Evolutionary conservation across 2,329 filamentous ascomycete species (phyloP).

Genomic region (Exophiala sideris): DNA sequence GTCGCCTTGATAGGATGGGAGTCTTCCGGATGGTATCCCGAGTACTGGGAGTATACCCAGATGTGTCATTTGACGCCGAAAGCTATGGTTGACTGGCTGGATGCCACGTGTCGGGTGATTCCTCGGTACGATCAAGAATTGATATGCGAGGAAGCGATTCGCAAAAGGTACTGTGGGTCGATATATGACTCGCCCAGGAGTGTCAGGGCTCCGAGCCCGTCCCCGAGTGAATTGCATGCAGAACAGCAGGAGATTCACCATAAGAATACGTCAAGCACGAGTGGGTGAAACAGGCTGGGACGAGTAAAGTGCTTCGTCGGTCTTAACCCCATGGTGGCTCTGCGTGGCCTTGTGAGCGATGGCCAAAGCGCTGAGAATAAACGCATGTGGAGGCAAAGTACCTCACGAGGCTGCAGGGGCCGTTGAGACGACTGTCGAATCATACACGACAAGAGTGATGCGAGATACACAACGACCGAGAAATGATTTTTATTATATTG

Average conservation of each 20-base stretch:
- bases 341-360: background rate
- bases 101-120: constrained; percentile 24
- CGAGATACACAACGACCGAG: too few species aligned
- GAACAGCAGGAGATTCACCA: constrained; percentile 26
- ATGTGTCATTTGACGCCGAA: constrained; percentile 26
- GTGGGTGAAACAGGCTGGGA: constrained; percentile 14
- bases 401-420: too few species aligned
- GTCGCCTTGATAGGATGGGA: constrained; percentile 33
- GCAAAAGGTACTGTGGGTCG: constrained; percentile 21
- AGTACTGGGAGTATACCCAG: constrained; percentile 34
- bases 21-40: constrained; percentile 30
- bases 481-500: too few species aligned
- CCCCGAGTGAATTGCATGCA: constrained; percentile 14
- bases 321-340: too few species aligned
- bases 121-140: constrained; percentile 27
- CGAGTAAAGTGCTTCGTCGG: too few species aligned
- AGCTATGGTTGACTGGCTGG: constrained; percentile 25
- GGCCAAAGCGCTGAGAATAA: too few species aligned
- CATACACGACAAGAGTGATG: too few species aligned
- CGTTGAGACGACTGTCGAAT: too few species aligned
- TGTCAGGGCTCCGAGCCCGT: constrained; percentile 24
- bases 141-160: constrained; percentile 23
- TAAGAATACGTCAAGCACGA: constrained; percentile 27
- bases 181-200: constrained; percentile 26
- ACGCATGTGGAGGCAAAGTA: too few species aligned